Evolutionary conservation across 768 basidiomycete species (phyloP).

Genomic region (Amanita exitialis): DNA sequence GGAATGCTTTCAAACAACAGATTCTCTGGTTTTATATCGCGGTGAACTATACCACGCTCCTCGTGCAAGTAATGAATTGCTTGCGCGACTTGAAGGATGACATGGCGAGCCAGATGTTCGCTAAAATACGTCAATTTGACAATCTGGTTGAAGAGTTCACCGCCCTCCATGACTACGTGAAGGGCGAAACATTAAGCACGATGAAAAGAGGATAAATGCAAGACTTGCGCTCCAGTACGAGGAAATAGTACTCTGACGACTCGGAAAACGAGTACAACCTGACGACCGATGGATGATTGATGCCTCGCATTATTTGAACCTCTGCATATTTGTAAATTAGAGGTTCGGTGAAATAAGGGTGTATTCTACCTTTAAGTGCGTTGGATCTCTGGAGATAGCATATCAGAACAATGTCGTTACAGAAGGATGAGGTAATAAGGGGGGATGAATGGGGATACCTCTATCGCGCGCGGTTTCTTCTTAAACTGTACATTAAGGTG

Average conservation of each 20-base stretch:
- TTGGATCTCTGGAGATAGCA: slow-evolving; percentile 55
- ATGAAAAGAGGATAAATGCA: not conserved
- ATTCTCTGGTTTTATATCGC: slow-evolving; percentile 99
- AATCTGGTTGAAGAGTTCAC: slow-evolving; percentile 97
- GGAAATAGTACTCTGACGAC: slow-evolving; percentile 87
- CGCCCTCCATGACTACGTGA: slow-evolving; percentile 83
- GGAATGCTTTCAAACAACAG: slow-evolving; percentile 90
- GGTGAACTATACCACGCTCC: slow-evolving; percentile 95
- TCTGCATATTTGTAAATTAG: slow-evolving; percentile 35
- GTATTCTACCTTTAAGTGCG: slow-evolving; percentile 44
- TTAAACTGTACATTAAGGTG: slow-evolving; percentile 92
- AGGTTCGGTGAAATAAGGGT: slow-evolving; percentile 22
- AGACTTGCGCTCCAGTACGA: slow-evolving; percentile 79
- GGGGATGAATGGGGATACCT: slow-evolving; percentile 53
- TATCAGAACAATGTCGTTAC: slow-evolving; percentile 19
- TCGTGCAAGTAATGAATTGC: slow-evolving; percentile 96
- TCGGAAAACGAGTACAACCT: slow-evolving; percentile 90
- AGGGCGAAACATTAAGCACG: slow-evolving; percentile 8
- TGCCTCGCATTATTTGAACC: slow-evolving; percentile 98
- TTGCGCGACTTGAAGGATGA: slow-evolving; percentile 91
- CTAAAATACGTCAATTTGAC: slow-evolving; percentile 99
- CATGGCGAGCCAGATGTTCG: slow-evolving; percentile 93
- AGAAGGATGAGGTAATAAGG: slow-evolving; percentile 7
- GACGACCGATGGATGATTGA: slow-evolving; percentile 85
- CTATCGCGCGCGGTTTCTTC: slow-evolving; percentile 95